These are phyloP conservation scores for Leccinum imitatum DNA, from an alignment of 768 basidiomycete genomes.

Conservation along the genomic window DNA sequence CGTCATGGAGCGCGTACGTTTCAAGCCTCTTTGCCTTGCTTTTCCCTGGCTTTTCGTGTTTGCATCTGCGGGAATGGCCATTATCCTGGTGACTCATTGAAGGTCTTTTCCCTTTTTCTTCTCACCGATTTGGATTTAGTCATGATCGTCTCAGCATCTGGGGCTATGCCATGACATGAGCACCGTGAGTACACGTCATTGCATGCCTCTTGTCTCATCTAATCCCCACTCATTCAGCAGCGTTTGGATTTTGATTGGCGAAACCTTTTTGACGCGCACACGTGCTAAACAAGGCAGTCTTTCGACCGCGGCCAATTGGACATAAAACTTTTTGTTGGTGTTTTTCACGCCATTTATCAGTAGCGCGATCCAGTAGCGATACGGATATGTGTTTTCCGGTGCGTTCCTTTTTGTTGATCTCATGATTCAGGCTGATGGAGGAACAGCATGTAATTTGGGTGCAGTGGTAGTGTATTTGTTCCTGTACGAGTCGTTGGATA, in stretches of 20 bases:
- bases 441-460: conserved; percentile 26
- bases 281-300: conserved; percentile 71
- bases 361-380: conserved; percentile 44
- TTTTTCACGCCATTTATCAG: conserved; percentile 81
- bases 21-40: background rate
- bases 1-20: conserved; percentile 60
- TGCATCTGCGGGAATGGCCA: conserved; percentile 42
- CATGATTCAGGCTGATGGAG: background rate
- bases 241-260: conserved; percentile 76
- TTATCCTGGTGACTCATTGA: conserved; percentile 8
- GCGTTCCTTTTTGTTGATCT: conserved; percentile 8
- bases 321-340: conserved; percentile 69
- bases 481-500: too few relatives aligned
- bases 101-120: background rate
- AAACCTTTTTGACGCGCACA: conserved; percentile 72
- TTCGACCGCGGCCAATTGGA: conserved; percentile 65
- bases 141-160: too few relatives aligned
- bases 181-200: too few relatives aligned
- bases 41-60: conserved; percentile 51
- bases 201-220: background rate
- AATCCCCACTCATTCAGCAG: conserved; percentile 35
- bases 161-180: too few relatives aligned
- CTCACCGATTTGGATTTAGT: conserved; percentile 30
- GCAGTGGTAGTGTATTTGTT: too few relatives aligned
- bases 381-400: conserved; percentile 48